A percentile compares a stretch with the other conserved stretches of the same genome.
These are phyloP conservation scores for Acer negundo DNA, from an alignment of 345 rosid species.

Conservation along the genomic window DNA sequence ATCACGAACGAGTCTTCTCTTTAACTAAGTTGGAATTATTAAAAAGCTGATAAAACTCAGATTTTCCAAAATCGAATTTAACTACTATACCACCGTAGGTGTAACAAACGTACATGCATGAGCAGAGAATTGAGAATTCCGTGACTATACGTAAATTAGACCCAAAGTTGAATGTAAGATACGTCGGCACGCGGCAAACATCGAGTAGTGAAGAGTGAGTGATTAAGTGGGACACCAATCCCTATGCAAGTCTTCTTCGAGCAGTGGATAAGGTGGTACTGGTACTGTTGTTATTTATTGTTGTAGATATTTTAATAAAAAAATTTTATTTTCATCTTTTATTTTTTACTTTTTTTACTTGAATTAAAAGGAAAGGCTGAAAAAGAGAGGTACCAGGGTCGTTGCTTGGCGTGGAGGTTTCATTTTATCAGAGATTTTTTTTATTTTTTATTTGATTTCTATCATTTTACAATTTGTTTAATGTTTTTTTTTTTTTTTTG, in stretches of 20 bases:
- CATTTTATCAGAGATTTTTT: constrained; percentile 12
- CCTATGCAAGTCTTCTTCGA: constrained; percentile 16
- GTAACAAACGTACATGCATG: neutral
- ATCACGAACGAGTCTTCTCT: constrained; percentile 26
- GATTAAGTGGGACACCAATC: constrained; percentile 26
- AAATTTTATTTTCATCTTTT: too few relatives aligned
- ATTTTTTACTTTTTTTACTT: constrained; percentile 32
- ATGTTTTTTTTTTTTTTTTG: neutral
- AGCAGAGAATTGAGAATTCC: neutral
- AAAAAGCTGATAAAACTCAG: neutral
- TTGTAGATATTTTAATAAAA: neutral
- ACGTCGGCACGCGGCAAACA: constrained; percentile 29
- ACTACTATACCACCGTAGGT: neutral
- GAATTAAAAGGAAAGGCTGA: constrained; percentile 49
- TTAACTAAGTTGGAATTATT: neutral
- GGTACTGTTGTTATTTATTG: constrained; percentile 11
- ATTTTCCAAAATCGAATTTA: neutral
- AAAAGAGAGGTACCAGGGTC: constrained; percentile 38
- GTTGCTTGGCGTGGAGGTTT: constrained; percentile 58
- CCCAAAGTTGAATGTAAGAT: neutral
- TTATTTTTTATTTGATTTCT: neutral
- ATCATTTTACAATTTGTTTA: neutral
- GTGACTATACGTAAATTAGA: neutral
- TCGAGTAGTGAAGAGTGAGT: constrained; percentile 13
- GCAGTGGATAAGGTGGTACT: constrained; percentile 23